Conservation (phyloP, 495 filamentous ascomycete species). For the Lasiosphaeriaceae sp. region DNA sequence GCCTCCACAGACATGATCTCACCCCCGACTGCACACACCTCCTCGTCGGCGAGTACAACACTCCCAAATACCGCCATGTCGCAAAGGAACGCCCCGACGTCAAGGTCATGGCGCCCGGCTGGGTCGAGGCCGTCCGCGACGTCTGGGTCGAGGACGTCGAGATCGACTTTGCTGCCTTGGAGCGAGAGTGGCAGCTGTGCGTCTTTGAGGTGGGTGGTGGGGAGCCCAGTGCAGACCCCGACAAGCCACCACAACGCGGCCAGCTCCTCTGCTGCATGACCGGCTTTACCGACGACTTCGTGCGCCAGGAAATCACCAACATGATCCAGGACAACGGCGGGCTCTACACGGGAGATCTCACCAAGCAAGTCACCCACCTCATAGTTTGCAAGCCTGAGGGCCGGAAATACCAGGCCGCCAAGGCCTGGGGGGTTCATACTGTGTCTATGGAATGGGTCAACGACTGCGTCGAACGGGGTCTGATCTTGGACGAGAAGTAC, state of each 20-base stretch:
- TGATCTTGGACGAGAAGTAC: slow-evolving; percentile 79
- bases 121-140: slow-evolving; percentile 77
- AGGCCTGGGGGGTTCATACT: slow-evolving; percentile 69
- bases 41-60: slow-evolving; percentile 81
- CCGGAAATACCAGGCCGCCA: slow-evolving; percentile 83
- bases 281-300: slow-evolving; percentile 76
- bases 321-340: slow-evolving; percentile 66
- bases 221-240: slow-evolving; percentile 19
- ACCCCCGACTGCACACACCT: slow-evolving; percentile 95
- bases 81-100: slow-evolving; percentile 85
- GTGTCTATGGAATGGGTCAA: slow-evolving; percentile 81
- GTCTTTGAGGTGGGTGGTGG: slow-evolving; percentile 40
- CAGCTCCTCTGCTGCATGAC: slow-evolving; percentile 80
- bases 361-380: slow-evolving; percentile 79
- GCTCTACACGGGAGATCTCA: slow-evolving; percentile 79
- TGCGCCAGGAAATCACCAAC: slow-evolving; percentile 61
- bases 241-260: slow-evolving; percentile 23
- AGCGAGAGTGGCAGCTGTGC: slow-evolving; percentile 38
- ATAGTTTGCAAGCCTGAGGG: slow-evolving; percentile 75
- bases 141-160: slow-evolving; percentile 80
- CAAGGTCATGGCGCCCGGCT: slow-evolving; percentile 69
- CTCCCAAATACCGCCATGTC: slow-evolving; percentile 92
- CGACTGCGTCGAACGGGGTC: slow-evolving; percentile 83
- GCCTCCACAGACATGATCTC: slow-evolving; percentile 80
- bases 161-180: slow-evolving; percentile 65